A percentile compares a stretch with the other conserved stretches of the same genome.
Evolutionary conservation across 225 moss, liverwort and hornwort genomes (phyloP).

Genomic region (Pseudoscleropodium purum): DNA sequence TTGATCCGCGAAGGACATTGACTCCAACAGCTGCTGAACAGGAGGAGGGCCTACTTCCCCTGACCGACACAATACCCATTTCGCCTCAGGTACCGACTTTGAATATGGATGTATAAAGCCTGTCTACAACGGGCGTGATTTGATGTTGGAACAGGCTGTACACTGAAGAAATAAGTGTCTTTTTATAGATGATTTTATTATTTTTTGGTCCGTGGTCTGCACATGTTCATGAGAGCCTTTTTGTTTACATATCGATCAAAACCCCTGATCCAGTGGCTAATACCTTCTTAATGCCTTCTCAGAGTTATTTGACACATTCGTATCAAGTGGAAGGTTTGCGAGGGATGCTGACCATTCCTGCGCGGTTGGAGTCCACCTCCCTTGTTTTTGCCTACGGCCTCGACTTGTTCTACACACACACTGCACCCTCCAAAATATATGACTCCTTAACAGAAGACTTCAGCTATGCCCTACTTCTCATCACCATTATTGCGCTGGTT

Average conservation of each 20-base stretch:
- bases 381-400: conserved; percentile 85
- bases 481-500: conserved; percentile 77
- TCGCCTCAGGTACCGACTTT: conserved; percentile 66
- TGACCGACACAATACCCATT: conserved; percentile 79
- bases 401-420: conserved; percentile 81
- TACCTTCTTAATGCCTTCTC: not conserved
- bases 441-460: conserved; percentile 97
- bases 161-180: not conserved
- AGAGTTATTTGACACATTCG: conserved; percentile 76
- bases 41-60: conserved; percentile 86
- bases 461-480: conserved; percentile 84
- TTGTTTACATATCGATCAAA: not conserved
- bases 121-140: not conserved
- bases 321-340: conserved; percentile 84
- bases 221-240: not conserved
- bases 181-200: not conserved
- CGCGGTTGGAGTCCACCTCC: conserved; percentile 79
- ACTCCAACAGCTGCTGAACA: conserved; percentile 74
- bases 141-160: not conserved
- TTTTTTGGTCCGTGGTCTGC: not conserved
- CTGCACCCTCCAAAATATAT: conserved; percentile 83
- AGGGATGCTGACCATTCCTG: conserved; percentile 78
- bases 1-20: conserved; percentile 74
- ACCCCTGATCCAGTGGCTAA: not conserved
- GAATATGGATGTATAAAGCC: not conserved